Evolutionary conservation across 2,329 filamentous ascomycete species (phyloP).

Genomic region (Colletotrichum spinosum): DNA sequence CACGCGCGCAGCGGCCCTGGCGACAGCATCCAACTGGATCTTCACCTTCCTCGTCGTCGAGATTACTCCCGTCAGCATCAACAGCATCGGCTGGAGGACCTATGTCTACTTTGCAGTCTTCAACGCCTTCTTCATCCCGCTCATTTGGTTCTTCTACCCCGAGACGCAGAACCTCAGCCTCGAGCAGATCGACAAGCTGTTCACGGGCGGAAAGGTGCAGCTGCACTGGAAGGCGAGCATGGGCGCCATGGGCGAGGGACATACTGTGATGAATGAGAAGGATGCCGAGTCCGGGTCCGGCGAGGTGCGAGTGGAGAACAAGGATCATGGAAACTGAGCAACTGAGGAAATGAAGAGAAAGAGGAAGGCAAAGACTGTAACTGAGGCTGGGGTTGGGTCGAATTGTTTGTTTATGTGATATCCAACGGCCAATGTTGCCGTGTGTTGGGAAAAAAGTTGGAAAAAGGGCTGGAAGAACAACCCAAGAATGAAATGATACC

Average conservation of each 20-base stretch:
- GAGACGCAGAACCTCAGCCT: slow-evolving; percentile 60
- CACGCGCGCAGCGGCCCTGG: slow-evolving; percentile 51
- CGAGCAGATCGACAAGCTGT: slow-evolving; percentile 60
- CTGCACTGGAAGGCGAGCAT: slow-evolving; percentile 48
- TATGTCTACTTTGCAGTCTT: slow-evolving; percentile 53
- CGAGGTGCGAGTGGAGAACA: slow-evolving; percentile 34
- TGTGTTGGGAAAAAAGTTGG: neutral
- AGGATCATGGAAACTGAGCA: neutral
- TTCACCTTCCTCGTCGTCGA: slow-evolving; percentile 52
- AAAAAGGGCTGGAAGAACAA: neutral
- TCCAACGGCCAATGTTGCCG: slow-evolving; percentile 12
- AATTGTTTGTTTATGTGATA: slow-evolving; percentile 10
- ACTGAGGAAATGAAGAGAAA: too few relatives aligned
- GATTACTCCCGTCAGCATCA: slow-evolving; percentile 52
- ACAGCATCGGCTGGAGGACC: slow-evolving; percentile 50
- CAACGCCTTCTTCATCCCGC: slow-evolving; percentile 52
- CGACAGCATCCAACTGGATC: slow-evolving; percentile 51
- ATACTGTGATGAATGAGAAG: slow-evolving; percentile 15
- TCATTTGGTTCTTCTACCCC: slow-evolving; percentile 61
- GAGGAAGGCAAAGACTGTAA: neutral
- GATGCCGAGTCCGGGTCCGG: slow-evolving; percentile 30
- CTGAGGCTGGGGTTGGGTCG: too few relatives aligned
- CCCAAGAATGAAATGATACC: neutral
- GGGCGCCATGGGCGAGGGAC: slow-evolving; percentile 44
- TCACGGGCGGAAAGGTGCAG: slow-evolving; percentile 47